phyloP scores from a whole-genome alignment of 768 basidiomycete genomes.

The Amanita muscaria region DNA sequence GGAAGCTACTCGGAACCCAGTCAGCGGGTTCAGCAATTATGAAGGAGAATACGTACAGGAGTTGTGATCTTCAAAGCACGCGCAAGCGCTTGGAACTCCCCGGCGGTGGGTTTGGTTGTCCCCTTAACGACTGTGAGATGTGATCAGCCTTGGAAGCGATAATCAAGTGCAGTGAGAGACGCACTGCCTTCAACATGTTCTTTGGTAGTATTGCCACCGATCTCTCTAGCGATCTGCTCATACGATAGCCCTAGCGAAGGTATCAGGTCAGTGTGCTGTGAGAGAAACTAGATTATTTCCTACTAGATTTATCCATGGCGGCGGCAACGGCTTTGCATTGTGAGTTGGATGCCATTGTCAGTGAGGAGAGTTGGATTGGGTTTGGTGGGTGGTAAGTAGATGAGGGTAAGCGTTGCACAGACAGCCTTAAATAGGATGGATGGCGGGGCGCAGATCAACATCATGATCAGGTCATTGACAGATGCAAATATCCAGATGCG shows the following conservation, averaged over 20 bases:
- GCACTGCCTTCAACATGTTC: constrained; percentile 47
- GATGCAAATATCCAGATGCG: too few species aligned
- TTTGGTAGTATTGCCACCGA: constrained; percentile 32
- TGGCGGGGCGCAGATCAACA: too few species aligned
- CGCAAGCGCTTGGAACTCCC: constrained; percentile 44
- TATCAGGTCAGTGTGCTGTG: background rate
- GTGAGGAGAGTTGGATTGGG: constrained; percentile 3
- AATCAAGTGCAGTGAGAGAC: constrained; percentile 12
- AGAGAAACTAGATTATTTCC: constrained; percentile 5
- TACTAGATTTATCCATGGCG: constrained; percentile 44
- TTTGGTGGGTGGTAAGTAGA: background rate
- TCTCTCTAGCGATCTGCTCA: constrained; percentile 35
- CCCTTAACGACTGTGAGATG: constrained; percentile 39
- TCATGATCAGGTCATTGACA: too few species aligned
- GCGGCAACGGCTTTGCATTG: constrained; percentile 50
- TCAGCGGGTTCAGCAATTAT: too few species aligned
- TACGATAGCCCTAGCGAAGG: constrained; percentile 38
- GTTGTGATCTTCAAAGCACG: constrained; percentile 30
- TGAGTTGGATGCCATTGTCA: constrained; percentile 40
- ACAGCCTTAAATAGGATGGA: too few species aligned
- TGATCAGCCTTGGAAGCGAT: background rate
- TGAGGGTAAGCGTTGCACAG: background rate
- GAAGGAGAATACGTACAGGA: constrained; percentile 3
- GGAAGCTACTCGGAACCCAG: constrained; percentile 3
- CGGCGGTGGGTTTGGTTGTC: constrained; percentile 27